Base-by-base conservation (phyloP, 1,284 basidiomycete species). In the Wolfiporia cocos region DNA sequence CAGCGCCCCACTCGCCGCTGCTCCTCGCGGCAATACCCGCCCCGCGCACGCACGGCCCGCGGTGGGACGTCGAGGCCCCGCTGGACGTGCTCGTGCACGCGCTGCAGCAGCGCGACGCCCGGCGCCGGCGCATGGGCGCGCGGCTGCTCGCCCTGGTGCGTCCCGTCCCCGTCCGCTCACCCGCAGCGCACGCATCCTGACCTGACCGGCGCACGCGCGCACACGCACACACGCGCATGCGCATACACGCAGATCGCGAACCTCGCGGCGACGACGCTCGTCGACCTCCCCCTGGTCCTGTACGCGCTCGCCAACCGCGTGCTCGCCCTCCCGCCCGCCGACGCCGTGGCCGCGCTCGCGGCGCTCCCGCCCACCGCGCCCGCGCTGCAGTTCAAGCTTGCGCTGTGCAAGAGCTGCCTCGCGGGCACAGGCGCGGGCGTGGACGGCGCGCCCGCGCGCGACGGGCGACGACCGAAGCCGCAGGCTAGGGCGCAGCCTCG, bases 1-100 rank as follows among this genome's bases (percentile, higher is more conserved):
- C 48, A 86, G 82, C 62, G 34, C 68, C 58, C 37, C 69, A 76
- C 53, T 86, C 83, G 3, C 66, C 68, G 4, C 66, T 82, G 21
- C 64, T 86, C 29, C 58, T 86, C 21, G 66, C 68, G n/a, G 81
- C 86, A 55, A 72, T 87, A n/a, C 79, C 81, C 22, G 64, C 67
- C 1, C 68, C 77, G n/a, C 68, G 76, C 48, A 62, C 66, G 39
- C 68, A 66, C 35, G 55, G 56, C 21, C 61, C 69, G 7, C 69
- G 78, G 51, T 82, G 77, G 73, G 79, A 84, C 32, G 67, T 70
- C 9, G 72, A 72, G 33, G 64, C 66, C 31, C 74, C 77, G 3
- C 59, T 86, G 15, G 73, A 79, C 43, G 67, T 85, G 14, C 62
- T 73, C 20, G 73, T 78, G 43, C 66, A 68, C 47, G 73, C 74